Evolutionary conservation across 116 monocot species (phyloP).

Genomic region (Phalaenopsis hybrid): DNA sequence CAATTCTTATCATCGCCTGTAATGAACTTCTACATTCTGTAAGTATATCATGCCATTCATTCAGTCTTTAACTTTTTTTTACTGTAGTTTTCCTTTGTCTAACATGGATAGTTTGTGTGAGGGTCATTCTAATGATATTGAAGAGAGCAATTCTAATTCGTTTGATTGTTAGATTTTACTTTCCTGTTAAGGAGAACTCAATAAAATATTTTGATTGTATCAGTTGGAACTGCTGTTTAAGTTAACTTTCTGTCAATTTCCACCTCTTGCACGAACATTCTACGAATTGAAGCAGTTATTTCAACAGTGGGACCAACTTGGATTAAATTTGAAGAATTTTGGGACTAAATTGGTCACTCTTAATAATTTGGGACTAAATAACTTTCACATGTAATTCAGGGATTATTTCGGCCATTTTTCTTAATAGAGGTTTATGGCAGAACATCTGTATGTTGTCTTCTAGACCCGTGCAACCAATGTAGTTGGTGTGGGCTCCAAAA

Average conservation of each 20-base stretch:
- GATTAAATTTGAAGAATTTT: no score
- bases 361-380: no score
- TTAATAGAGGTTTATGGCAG: neutral
- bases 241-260: no score
- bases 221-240: no score
- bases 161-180: neutral
- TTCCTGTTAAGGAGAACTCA: neutral
- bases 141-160: neutral
- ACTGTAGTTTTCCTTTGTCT: neutral
- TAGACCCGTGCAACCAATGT: no score
- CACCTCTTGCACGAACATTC: no score
- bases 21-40: slow-evolving; percentile 15
- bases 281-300: no score
- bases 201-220: neutral
- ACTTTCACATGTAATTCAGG: no score
- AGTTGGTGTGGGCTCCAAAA: no score
- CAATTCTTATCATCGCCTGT: slow-evolving; percentile 6
- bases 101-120: neutral
- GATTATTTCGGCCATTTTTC: neutral
- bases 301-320: no score
- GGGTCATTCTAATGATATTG: neutral
- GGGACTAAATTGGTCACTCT: no score
- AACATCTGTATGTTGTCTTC: neutral
- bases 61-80: neutral
- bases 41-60: neutral